Evolutionary conservation across 306 rosid species (phyloP), one percentile per base, ranked within the genome.

Genomic region (Chamaecrista fasciculata): DNA sequence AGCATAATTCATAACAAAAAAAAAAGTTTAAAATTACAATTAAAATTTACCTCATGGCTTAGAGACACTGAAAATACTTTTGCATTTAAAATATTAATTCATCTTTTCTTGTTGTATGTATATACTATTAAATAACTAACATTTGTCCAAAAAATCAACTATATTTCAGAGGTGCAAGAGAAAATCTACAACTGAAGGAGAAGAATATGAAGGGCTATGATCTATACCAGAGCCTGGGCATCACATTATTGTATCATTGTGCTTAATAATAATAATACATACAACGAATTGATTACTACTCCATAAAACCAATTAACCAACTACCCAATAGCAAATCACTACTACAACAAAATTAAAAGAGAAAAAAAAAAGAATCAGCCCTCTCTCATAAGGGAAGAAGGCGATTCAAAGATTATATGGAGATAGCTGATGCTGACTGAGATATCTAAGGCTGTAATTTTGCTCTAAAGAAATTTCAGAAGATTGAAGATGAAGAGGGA

Each of bases 251-350:
- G 72, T 75, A 73, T 67, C 59, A 73, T 81, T 85, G 70, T 58
- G 77, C 73, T 78, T 75, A 80, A 84, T n/a, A n/a, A n/a, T n/a
- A n/a, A n/a, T n/a, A n/a, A n/a, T 79, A 86, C 86, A 84, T 75
- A 66, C 73, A 87, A 87, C 72, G 55, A 82, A 82, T 77, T 73
- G 69, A 67, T 79, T 79, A 76, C 69, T 42, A 74, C 78, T 63
- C 71, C 65, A 81, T 72, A 86, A 60, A 78, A 75, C 67, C 67
- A 65, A 79, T 78, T 60, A 78, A 75, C 67, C 67, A 65, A 79
- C 79, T 60, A 58, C 49, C 18, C 65, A 76, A 76, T 62, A 66
- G 60, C 86, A 78, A 74, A 61, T 79, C 73, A 74, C 68, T 62
- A 64, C 73, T 5, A 37, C 53, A 31, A 28, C 39, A 31, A 53